Base-by-base conservation (phyloP, 78 protist genomes). In the Protostelium mycophagum region DNA sequence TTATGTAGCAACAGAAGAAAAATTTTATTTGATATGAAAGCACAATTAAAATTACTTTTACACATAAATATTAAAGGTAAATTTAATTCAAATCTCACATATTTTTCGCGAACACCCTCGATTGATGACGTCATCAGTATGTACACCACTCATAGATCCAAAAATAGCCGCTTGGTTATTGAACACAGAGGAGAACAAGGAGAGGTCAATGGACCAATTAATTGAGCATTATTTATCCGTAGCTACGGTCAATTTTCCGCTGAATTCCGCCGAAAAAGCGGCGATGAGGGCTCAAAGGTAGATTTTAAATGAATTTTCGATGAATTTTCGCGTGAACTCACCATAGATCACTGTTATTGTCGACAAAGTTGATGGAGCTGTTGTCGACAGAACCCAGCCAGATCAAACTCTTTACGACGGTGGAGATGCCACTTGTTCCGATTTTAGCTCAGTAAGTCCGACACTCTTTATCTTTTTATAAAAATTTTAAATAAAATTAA, bases 371-470 rank as follows among this genome's bases (percentile, higher is more conserved):
- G 31, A 51, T 25, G 31, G 73, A 51, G 73, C 5, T 51, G 31
- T 51, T 51, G 73, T 16, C 16, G 73, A 51, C 16, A 16, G 73
- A 51, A 25, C 73, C 73, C 31, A 51, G 31, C 16, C 73, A 51
- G 73, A 25, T 25, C 16, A 38, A 51, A 23, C 89, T 92, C 51
- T 89, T 88, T 34, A 25, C 37, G 28, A 88, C 89, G 25, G 90
- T 92, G 29, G 94, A 92, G 38, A 92, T 92, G 94, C 63, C 63
- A 34, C 36, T 92, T 0, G 28, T 86, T 38, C 91, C 91, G 34
- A 92, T 92, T 28, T 84, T 92, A 34, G 91, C 94, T 16, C 5
- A 16, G 73, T 51, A 51, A 51, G 16, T 51, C 5, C 73, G 73
- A 51, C 16, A 25, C n/a, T n/a, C n/a, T n/a, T n/a, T n/a, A n/a